Evolutionary conservation across 495 filamentous ascomycete genomes (phyloP).

Genomic region (Oidiodendron maius): DNA sequence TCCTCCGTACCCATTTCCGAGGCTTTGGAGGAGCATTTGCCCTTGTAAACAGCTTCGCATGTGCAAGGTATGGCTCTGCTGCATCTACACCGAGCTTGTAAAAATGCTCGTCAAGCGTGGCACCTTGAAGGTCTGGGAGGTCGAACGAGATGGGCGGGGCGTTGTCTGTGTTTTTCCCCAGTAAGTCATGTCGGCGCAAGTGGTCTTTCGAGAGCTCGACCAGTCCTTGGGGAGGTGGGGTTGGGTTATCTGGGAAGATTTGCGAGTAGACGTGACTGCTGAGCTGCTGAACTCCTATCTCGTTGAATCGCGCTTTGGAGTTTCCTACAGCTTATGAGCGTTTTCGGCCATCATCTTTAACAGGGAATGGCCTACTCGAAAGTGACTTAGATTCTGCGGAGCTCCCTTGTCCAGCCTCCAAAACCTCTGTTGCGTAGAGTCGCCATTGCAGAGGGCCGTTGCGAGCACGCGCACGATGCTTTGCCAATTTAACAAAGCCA

Average conservation of each 20-base stretch:
- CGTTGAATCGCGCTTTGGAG: constrained; percentile 63
- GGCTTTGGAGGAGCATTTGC: constrained; percentile 67
- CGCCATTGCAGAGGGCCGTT: constrained; percentile 15
- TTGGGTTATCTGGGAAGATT: constrained; percentile 60
- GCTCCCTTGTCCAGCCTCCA: background rate
- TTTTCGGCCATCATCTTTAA: background rate
- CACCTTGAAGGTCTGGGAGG: constrained; percentile 71
- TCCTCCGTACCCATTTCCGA: constrained; percentile 68
- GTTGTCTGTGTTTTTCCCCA: constrained; percentile 79
- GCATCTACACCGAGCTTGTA: constrained; percentile 81
- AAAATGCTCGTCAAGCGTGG: constrained; percentile 91
- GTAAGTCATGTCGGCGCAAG: constrained; percentile 78
- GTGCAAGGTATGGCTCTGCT: constrained; percentile 76
- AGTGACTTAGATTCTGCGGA: constrained; percentile 11
- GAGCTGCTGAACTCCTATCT: constrained; percentile 90
- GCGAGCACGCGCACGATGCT: constrained; percentile 20
- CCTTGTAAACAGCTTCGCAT: constrained; percentile 66
- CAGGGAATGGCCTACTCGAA: constrained; percentile 25
- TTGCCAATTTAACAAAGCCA: constrained; percentile 20
- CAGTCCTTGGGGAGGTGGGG: constrained; percentile 58
- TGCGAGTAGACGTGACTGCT: constrained; percentile 76
- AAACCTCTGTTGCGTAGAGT: constrained; percentile 15
- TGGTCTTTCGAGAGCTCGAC: constrained; percentile 77
- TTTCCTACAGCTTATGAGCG: constrained; percentile 9
- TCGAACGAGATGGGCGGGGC: constrained; percentile 76